A percentile compares a stretch with the other conserved stretches of the same genome.
phyloP scores from a whole-genome alignment of 495 filamentous ascomycete genomes.

The Lasiosphaeria hispida region DNA sequence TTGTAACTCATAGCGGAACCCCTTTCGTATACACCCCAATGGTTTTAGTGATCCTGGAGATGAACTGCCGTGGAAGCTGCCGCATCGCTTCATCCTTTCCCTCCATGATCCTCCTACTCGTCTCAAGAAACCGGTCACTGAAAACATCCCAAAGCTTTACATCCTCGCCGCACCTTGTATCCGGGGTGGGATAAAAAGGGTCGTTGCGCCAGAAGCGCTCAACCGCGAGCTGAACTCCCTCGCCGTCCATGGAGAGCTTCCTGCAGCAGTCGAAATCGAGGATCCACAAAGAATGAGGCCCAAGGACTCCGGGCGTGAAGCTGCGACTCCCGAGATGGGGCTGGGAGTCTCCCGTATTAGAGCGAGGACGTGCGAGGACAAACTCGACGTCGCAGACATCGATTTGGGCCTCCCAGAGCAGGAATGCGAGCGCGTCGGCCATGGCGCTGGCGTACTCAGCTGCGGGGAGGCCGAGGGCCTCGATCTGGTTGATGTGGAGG shows the following conservation, averaged over 20 bases:
- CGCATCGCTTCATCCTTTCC: slow-evolving; percentile 7
- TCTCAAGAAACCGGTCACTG: slow-evolving; percentile 20
- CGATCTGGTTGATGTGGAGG: slow-evolving; percentile 49
- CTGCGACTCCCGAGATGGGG: background rate
- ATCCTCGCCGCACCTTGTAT: slow-evolving; percentile 16
- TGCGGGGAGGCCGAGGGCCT: slow-evolving; percentile 32
- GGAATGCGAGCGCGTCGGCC: slow-evolving; percentile 43
- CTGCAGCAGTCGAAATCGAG: slow-evolving; percentile 48
- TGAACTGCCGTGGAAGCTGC: slow-evolving; percentile 15
- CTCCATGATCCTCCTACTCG: slow-evolving; percentile 18
- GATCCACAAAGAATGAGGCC: slow-evolving; percentile 39
- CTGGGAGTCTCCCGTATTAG: background rate
- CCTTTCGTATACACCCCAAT: too few relatives aligned
- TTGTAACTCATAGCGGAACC: too few relatives aligned
- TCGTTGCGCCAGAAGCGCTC: slow-evolving; percentile 40
- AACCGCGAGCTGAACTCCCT: slow-evolving; percentile 34
- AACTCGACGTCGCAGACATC: slow-evolving; percentile 53
- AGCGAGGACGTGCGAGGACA: slow-evolving; percentile 37
- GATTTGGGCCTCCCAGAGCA: slow-evolving; percentile 43
- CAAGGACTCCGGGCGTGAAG: slow-evolving; percentile 18
- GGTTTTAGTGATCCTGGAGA: too few relatives aligned
- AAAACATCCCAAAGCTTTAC: slow-evolving; percentile 33
- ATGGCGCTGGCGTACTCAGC: slow-evolving; percentile 29
- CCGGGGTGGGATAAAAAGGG: slow-evolving; percentile 39
- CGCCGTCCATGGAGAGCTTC: slow-evolving; percentile 30